A percentile compares a stretch with the other conserved stretches of the same genome.
Evolutionary conservation across 495 filamentous ascomycete species (phyloP).

Genomic region (Penicillium ucsense): DNA sequence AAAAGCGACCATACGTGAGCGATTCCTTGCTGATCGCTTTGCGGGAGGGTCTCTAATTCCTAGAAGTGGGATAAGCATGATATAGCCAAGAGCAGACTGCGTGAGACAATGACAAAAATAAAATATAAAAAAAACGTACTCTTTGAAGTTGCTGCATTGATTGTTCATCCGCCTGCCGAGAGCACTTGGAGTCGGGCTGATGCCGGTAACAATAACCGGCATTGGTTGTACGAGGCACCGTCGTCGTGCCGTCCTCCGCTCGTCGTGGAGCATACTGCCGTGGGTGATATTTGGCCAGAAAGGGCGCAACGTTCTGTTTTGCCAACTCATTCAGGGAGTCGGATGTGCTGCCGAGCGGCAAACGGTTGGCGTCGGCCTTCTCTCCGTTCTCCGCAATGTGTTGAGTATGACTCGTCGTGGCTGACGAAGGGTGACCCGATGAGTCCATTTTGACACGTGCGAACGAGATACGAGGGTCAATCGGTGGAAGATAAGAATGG

Average conservation of each 20-base stretch:
- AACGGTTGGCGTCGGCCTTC: constrained; percentile 17
- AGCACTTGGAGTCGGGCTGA: constrained; percentile 86
- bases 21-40: constrained; percentile 83
- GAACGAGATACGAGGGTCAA: background rate
- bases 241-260: constrained; percentile 20
- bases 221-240: constrained; percentile 42
- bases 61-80: constrained; percentile 20
- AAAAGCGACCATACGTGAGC: constrained; percentile 94
- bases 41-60: constrained; percentile 73
- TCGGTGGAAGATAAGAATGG: too few relatives aligned
- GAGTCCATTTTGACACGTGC: background rate
- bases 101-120: background rate
- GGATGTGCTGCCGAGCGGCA: constrained; percentile 9
- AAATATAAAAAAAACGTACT: constrained; percentile 35
- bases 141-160: constrained; percentile 91
- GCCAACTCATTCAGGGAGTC: constrained; percentile 35
- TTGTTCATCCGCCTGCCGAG: constrained; percentile 82
- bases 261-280: constrained; percentile 65
- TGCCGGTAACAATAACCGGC: constrained; percentile 96
- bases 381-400: constrained; percentile 3
- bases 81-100: too few relatives aligned
- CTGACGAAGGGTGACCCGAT: background rate
- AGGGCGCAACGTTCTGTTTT: constrained; percentile 59
- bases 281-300: constrained; percentile 78
- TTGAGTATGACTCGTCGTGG: background rate